Evolutionary conservation across 306 rosid genomes (phyloP).

Genomic region (Psophocarpus tetragonolobus): DNA sequence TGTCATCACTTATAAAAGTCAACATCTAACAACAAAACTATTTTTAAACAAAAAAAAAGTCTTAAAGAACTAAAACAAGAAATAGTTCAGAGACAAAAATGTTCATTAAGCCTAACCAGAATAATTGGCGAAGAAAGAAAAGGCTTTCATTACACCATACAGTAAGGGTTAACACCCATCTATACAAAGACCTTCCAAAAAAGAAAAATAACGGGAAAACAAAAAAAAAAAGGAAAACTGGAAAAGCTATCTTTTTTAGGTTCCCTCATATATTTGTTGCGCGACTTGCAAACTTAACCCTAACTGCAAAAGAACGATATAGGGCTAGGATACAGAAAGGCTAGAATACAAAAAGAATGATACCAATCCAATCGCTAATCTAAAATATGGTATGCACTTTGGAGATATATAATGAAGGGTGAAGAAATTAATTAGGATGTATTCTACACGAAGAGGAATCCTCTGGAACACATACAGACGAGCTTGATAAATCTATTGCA

Average conservation of each 20-base stretch:
- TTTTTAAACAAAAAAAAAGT: too few relatives aligned
- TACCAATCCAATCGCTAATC: slow-evolving; percentile 49
- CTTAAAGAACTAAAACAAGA: too few relatives aligned
- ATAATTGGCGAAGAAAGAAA: neutral
- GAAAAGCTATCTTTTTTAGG: slow-evolving; percentile 35
- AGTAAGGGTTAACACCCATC: slow-evolving; percentile 16
- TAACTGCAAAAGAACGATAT: neutral
- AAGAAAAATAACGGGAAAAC: neutral
- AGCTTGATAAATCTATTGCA: slow-evolving; percentile 42
- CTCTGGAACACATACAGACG: slow-evolving; percentile 30
- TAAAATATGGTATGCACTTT: slow-evolving; percentile 46
- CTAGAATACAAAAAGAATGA: slow-evolving; percentile 69
- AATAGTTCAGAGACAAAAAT: too few relatives aligned
- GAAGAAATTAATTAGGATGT: slow-evolving; percentile 37
- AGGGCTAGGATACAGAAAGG: slow-evolving; percentile 40
- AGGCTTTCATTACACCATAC: neutral
- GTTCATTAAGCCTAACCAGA: too few relatives aligned
- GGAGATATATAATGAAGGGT: slow-evolving; percentile 61
- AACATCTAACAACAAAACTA: too few relatives aligned
- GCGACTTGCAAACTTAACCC: slow-evolving; percentile 37
- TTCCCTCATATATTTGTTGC: slow-evolving; percentile 50
- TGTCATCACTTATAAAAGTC: too few relatives aligned
- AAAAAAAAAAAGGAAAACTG: neutral
- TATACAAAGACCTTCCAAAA: slow-evolving; percentile 1
- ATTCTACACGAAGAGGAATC: slow-evolving; percentile 43